A percentile compares a stretch with the other conserved stretches of the same genome.
Conservation (phyloP, 495 filamentous ascomycete species). For the Trichodelitschia bisporula region DNA sequence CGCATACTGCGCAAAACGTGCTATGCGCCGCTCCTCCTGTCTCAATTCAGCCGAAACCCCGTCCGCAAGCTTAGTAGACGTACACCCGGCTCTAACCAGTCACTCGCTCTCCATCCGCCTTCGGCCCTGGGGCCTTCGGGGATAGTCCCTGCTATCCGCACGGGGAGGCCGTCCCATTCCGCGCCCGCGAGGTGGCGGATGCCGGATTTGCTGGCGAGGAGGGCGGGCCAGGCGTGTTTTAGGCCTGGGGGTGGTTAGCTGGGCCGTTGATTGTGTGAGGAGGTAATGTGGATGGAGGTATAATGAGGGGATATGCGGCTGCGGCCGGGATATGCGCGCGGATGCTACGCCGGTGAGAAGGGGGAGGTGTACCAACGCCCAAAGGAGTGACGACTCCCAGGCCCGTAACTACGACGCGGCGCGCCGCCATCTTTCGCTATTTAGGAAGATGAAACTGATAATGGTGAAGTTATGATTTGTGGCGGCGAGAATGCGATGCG, state of each 20-base stretch:
- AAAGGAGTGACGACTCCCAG: slow-evolving; percentile 82
- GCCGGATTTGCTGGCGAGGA: background rate
- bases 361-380: slow-evolving; percentile 34
- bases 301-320: too few species aligned
- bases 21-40: slow-evolving; percentile 63
- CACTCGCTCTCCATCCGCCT: slow-evolving; percentile 45
- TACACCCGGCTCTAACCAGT: slow-evolving; percentile 36
- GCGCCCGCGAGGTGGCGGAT: background rate
- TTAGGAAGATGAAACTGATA: too few species aligned
- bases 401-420: slow-evolving; percentile 86
- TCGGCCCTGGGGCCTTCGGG: slow-evolving; percentile 30
- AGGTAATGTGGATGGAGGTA: too few species aligned
- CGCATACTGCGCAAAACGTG: slow-evolving; percentile 77
- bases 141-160: slow-evolving; percentile 64
- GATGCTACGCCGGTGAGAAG: background rate
- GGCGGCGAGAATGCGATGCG: too few species aligned
- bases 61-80: slow-evolving; percentile 20
- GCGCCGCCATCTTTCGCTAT: too few species aligned
- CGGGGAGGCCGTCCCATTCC: slow-evolving; percentile 30
- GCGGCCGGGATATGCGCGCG: too few species aligned
- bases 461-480: too few species aligned
- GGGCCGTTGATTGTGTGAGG: too few species aligned
- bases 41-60: too few species aligned
- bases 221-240: background rate
- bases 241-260: too few species aligned